Base-by-base conservation (phyloP, 2,329 filamentous ascomycete species). In the Fusarium heterosporum region DNA sequence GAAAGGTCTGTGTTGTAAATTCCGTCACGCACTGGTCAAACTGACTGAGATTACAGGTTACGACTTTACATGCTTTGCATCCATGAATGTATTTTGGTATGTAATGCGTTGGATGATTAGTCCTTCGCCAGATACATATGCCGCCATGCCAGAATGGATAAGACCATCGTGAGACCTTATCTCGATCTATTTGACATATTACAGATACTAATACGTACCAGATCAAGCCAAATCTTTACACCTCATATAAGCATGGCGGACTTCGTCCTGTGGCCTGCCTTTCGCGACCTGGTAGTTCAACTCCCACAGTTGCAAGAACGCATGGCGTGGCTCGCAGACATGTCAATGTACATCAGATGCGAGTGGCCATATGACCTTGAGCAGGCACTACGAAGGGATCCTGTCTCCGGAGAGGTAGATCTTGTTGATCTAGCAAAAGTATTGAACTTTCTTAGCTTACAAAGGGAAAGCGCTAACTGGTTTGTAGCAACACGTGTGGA, bases 91-190 rank as follows among this genome's bases (percentile, higher is more conserved):
- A 1, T 66, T 64, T 6, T 64, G 61, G 61, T 61, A 61, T 8
- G 22, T 64, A 17, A 64, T 64, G 61, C 45, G 61, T 7, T 64
- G 61, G 61, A 66, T 62, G 49, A 48, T 65, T 1, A 4, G 42
- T 2, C 62, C 62, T 1, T 48, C 62, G 0, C 56, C 62, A 1
- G 62, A 62, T 6, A 50, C 62, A 7, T 66, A 65, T 13, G 48
- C 49, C 1, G 56, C 49, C 2, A 57, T 65, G 40, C 55, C 62
- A 1, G 62, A 48, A 57, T 65, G 62, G 62, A 65, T 66, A 2
- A 49, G 62, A n/a, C 62, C 62, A 9, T 42, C 34, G 62, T 66
- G 1, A 40, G 49, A 2, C 2, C 25, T 4, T 4, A 1, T 1
- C 2, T 0, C 2, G 0, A 5, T 6, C 4, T 10, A 3, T 0